A percentile compares a stretch with the other conserved stretches of the same genome.
phyloP scores from a whole-genome alignment of 352 stramenopile genomes.

The Thalassiosira exigua region DNA sequence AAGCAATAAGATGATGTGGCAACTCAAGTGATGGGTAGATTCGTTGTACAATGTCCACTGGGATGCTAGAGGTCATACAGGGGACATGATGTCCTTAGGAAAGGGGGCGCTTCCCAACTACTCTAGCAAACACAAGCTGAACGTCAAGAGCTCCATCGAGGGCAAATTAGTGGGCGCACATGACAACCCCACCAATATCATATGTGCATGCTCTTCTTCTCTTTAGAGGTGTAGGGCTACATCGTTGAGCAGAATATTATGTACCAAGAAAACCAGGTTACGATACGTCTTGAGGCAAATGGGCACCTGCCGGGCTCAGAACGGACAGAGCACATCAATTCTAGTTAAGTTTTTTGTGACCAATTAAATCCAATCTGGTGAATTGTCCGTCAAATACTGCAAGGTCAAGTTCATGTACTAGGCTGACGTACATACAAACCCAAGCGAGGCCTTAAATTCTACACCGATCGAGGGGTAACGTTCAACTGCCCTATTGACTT shows the following conservation, averaged over 20 bases:
- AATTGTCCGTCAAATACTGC: conserved; percentile 25
- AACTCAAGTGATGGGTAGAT: conserved; percentile 60
- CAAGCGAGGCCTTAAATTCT: neutral
- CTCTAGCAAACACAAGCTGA: conserved; percentile 37
- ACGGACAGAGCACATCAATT: conserved; percentile 40
- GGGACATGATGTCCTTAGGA: conserved; percentile 56
- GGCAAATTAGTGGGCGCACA: conserved; percentile 21
- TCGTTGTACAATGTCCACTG: conserved; percentile 49
- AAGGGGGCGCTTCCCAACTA: conserved; percentile 17
- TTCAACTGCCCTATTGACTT: neutral
- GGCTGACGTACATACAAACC: conserved; percentile 7
- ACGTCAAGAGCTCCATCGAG: conserved; percentile 39
- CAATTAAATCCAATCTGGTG: conserved; percentile 32
- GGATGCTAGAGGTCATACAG: conserved; percentile 61
- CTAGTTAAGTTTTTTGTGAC: conserved; percentile 38
- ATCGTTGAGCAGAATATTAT: conserved; percentile 20
- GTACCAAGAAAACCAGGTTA: conserved; percentile 36
- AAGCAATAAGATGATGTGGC: too few relatives aligned
- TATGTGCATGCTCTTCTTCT: conserved; percentile 31
- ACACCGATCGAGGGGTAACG: neutral
- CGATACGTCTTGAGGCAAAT: conserved; percentile 17
- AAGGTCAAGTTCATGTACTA: conserved; percentile 43
- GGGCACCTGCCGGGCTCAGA: conserved; percentile 9
- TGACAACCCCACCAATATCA: neutral
- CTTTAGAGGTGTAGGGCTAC: conserved; percentile 34